Conservation (phyloP, 2,329 filamentous ascomycete genomes). For the Phaeosphaeria sp. region DNA sequence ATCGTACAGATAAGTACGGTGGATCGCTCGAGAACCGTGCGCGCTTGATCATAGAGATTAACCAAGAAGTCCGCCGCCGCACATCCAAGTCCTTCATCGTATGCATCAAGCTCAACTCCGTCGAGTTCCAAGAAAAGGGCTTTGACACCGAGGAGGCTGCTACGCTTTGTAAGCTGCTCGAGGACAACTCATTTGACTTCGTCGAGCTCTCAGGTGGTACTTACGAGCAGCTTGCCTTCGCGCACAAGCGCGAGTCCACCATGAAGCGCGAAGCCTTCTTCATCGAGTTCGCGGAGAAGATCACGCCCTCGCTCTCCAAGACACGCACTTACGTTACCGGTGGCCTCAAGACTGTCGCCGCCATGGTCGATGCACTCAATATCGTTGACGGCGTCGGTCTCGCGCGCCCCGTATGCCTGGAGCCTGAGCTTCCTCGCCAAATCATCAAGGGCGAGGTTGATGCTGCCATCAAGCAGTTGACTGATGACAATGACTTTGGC, state of each 20-base stretch:
- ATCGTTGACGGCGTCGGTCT: conserved; percentile 67
- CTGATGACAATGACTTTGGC: conserved; percentile 62
- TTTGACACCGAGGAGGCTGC: conserved; percentile 60
- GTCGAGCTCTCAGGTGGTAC: conserved; percentile 68
- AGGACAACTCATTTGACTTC: conserved; percentile 60
- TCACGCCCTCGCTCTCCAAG: conserved; percentile 59
- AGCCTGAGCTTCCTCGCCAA: conserved; percentile 55
- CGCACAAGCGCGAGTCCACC: conserved; percentile 61
- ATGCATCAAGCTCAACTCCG: conserved; percentile 66
- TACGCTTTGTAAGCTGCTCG: conserved; percentile 56
- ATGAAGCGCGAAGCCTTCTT: conserved; percentile 66
- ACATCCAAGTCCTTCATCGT: conserved; percentile 52
- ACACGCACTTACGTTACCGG: conserved; percentile 67
- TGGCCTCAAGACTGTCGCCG: conserved; percentile 61
- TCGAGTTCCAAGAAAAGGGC: conserved; percentile 62
- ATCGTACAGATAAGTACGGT: conserved; percentile 53
- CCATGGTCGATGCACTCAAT: conserved; percentile 65
- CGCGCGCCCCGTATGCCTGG: conserved; percentile 60
- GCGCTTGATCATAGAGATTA: conserved; percentile 51
- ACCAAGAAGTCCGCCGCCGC: conserved; percentile 45
- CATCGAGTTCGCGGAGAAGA: conserved; percentile 64
- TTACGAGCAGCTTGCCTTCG: conserved; percentile 61
- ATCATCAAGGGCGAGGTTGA: conserved; percentile 52
- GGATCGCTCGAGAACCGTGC: conserved; percentile 53
- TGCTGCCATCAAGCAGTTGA: conserved; percentile 56